Percentiles rank a stretch among this genome's conserved stretches.
Evolutionary conservation across 345 rosid genomes (phyloP).

Genomic region (Eutrema japonicum): DNA sequence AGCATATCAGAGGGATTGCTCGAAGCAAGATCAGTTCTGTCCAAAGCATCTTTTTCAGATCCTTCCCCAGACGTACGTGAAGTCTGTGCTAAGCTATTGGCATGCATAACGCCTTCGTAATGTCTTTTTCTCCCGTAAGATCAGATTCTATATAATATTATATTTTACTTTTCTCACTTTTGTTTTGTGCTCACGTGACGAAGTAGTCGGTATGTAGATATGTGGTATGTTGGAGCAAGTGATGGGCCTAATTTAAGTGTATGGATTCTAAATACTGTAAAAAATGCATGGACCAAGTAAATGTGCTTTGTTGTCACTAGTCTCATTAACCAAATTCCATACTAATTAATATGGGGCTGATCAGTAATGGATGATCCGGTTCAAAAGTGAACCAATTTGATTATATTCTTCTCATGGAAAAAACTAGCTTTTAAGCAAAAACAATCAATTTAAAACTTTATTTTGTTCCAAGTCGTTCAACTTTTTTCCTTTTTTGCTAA

Average conservation of each 20-base stretch:
- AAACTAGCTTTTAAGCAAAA: too few relatives aligned
- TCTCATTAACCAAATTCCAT: neutral
- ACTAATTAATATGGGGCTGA: neutral
- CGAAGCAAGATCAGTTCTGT: constrained; percentile 71
- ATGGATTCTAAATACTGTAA: neutral
- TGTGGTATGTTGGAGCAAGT: constrained; percentile 7
- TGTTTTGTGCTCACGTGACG: constrained; percentile 14
- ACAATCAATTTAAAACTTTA: too few relatives aligned
- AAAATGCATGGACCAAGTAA: neutral
- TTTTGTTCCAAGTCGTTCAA: too few relatives aligned
- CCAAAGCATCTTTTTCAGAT: constrained; percentile 56
- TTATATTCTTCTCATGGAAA: neutral
- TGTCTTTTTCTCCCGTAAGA: neutral
- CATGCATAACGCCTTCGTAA: constrained; percentile 56
- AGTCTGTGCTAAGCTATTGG: constrained; percentile 63
- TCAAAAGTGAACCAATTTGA: neutral
- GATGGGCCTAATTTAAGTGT: constrained; percentile 2
- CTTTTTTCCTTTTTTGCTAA: too few relatives aligned
- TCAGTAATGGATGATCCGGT: neutral
- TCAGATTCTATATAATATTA: constrained; percentile 1
- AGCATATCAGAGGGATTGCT: constrained; percentile 69
- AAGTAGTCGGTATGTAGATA: constrained; percentile 12
- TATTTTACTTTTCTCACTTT: neutral
- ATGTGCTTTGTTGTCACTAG: constrained; percentile 5
- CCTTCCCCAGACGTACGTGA: constrained; percentile 58